Conservation (phyloP, 1,284 basidiomycete species). For the Sanghuangporus baumii region DNA sequence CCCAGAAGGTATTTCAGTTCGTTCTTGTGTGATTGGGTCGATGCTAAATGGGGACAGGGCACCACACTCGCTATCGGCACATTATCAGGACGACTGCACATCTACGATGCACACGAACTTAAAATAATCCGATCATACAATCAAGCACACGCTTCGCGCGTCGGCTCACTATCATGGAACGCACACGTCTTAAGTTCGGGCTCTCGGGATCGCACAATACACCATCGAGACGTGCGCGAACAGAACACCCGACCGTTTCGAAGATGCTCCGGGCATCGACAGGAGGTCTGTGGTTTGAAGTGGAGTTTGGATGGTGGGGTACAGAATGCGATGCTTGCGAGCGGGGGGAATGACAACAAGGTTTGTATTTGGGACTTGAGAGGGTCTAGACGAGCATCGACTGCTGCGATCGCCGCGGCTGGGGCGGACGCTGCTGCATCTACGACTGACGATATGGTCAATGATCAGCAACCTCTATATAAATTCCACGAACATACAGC, state of each 20-base stretch:
- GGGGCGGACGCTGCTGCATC: not conserved
- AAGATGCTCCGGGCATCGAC: slow-evolving; percentile 78
- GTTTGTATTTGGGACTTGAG: slow-evolving; percentile 93
- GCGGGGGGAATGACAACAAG: slow-evolving; percentile 98
- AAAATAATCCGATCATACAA: slow-evolving; percentile 81
- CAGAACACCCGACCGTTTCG: slow-evolving; percentile 67
- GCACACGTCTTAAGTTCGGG: slow-evolving; percentile 85
- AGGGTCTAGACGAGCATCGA: slow-evolving; percentile 48
- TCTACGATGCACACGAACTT: slow-evolving; percentile 88
- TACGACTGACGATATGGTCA: slow-evolving; percentile 35
- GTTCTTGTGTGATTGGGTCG: not conserved
- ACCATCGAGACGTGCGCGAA: slow-evolving; percentile 89
- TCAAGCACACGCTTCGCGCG: slow-evolving; percentile 82
- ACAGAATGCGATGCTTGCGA: slow-evolving; percentile 73
- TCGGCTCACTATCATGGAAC: slow-evolving; percentile 95
- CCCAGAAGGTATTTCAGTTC: slow-evolving; percentile 65
- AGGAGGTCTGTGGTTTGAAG: slow-evolving; percentile 95
- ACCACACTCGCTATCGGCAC: slow-evolving; percentile 92
- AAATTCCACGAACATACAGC: slow-evolving; percentile 96
- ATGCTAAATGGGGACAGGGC: slow-evolving; percentile 42
- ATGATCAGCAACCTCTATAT: slow-evolving; percentile 69
- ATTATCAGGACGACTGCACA: slow-evolving; percentile 80
- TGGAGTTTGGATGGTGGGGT: slow-evolving; percentile 73
- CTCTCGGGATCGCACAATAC: slow-evolving; percentile 85
- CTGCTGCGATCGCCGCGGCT: not conserved